Conservation (phyloP, 1,284 basidiomycete genomes). For the Papiliotrema fonsecae region DNA sequence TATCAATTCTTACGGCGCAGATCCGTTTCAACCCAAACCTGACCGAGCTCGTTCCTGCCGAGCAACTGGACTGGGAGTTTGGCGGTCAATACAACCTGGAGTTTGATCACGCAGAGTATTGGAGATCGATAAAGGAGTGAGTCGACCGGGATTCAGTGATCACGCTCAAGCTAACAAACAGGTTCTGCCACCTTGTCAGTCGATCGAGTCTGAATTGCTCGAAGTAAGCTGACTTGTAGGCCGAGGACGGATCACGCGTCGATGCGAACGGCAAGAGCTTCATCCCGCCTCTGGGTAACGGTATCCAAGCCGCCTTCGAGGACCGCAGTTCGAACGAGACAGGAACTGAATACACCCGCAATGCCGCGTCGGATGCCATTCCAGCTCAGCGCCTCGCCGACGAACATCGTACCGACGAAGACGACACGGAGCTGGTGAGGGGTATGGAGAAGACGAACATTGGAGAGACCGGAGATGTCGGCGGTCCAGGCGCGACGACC, state of each 20-base stretch:
- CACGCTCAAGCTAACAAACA: not conserved
- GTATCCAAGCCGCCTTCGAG: slow-evolving; percentile 39
- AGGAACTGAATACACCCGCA: too few relatives aligned
- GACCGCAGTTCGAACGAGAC: slow-evolving; percentile 22
- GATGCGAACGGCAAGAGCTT: slow-evolving; percentile 34
- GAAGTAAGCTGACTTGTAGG: slow-evolving; percentile 10
- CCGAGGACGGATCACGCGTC: slow-evolving; percentile 37
- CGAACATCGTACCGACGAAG: slow-evolving; percentile 1
- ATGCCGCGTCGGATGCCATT: too few relatives aligned
- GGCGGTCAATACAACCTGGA: slow-evolving; percentile 72
- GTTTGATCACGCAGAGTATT: slow-evolving; percentile 72
- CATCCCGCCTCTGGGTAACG: slow-evolving; percentile 42
- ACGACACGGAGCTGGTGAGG: slow-evolving; percentile 11
- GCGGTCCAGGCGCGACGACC: not conserved
- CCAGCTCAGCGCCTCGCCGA: too few relatives aligned
- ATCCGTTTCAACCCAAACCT: slow-evolving; percentile 85
- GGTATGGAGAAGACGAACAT: slow-evolving; percentile 13
- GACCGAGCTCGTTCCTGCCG: slow-evolving; percentile 64
- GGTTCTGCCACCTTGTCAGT: slow-evolving; percentile 31
- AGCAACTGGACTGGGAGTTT: slow-evolving; percentile 76
- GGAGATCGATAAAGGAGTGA: slow-evolving; percentile 68
- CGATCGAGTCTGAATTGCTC: not conserved
- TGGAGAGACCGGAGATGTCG: not conserved
- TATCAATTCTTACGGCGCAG: too few relatives aligned
- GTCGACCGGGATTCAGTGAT: slow-evolving; percentile 17